phyloP scores from a whole-genome alignment of 306 rosid species.

The Amphicarpaea edgeworthii region DNA sequence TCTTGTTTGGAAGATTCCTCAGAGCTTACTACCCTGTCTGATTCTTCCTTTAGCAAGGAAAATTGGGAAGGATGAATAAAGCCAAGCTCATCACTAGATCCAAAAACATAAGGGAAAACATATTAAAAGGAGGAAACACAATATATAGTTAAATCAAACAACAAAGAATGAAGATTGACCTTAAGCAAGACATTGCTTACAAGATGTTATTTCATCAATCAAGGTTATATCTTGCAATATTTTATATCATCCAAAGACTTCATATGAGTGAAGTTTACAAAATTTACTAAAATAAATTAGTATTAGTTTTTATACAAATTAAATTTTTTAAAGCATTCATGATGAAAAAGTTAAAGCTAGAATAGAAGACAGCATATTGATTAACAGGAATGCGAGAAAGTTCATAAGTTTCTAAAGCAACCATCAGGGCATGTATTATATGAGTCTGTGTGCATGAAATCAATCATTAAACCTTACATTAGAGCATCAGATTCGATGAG shows the following conservation, averaged over 20 bases:
- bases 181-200: constrained; percentile 1
- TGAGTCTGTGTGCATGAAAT: background rate
- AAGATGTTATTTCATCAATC: constrained; percentile 25
- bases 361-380: constrained; percentile 29
- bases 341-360: constrained; percentile 7
- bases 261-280: background rate
- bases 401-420: constrained; percentile 8
- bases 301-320: background rate
- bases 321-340: constrained; percentile 14
- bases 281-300: background rate
- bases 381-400: constrained; percentile 14
- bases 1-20: constrained; percentile 42
- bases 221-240: constrained; percentile 6
- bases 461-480: constrained; percentile 64
- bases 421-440: constrained; percentile 13
- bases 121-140: constrained; percentile 29
- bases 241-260: constrained; percentile 24
- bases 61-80: constrained; percentile 86
- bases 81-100: constrained; percentile 83
- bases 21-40: constrained; percentile 41
- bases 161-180: constrained; percentile 21
- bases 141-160: constrained; percentile 4
- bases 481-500: constrained; percentile 72
- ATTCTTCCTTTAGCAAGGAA: constrained; percentile 58
- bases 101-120: constrained; percentile 40